These are phyloP conservation scores for Rhizoctonia solani DNA, from an alignment of 1,284 basidiomycete genomes.

Conservation along the genomic window DNA sequence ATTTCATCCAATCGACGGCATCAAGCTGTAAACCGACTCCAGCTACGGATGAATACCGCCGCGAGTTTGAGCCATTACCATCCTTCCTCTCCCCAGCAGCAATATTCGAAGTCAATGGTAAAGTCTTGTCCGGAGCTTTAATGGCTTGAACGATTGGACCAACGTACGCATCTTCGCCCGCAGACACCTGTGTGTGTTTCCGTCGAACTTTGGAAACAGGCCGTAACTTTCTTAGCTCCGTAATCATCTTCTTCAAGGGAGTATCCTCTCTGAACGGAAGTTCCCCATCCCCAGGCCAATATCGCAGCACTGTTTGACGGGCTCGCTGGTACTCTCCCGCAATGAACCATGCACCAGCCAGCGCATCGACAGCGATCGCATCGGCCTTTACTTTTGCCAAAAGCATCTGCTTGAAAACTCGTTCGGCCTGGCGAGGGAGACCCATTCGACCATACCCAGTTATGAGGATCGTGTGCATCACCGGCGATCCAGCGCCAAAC, in stretches of 20 bases:
- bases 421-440: conserved; percentile 22
- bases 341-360: conserved; percentile 33
- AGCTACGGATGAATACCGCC: conserved; percentile 8
- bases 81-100: background rate
- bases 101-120: background rate
- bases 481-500: background rate
- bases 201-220: conserved; percentile 13
- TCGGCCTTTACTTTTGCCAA: conserved; percentile 31
- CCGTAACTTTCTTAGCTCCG: conserved; percentile 13
- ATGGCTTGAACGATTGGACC: conserved; percentile 17
- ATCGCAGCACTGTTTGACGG: conserved; percentile 2
- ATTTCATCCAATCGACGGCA: too few relatives aligned
- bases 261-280: background rate
- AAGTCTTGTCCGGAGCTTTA: conserved; percentile 20
- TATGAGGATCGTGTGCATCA: conserved; percentile 34
- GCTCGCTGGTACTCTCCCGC: conserved; percentile 10
- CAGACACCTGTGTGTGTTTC: background rate
- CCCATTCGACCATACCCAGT: conserved; percentile 34
- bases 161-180: background rate
- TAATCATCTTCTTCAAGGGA: conserved; percentile 3
- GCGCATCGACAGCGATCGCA: conserved; percentile 30
- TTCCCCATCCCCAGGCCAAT: conserved; percentile 14
- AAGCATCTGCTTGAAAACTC: conserved; percentile 30
- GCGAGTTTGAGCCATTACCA: background rate
- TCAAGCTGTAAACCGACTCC: background rate